These are phyloP conservation scores for Pichia sporocuriosa DNA, from an alignment of 805 yeast species.

Conservation along the genomic window DNA sequence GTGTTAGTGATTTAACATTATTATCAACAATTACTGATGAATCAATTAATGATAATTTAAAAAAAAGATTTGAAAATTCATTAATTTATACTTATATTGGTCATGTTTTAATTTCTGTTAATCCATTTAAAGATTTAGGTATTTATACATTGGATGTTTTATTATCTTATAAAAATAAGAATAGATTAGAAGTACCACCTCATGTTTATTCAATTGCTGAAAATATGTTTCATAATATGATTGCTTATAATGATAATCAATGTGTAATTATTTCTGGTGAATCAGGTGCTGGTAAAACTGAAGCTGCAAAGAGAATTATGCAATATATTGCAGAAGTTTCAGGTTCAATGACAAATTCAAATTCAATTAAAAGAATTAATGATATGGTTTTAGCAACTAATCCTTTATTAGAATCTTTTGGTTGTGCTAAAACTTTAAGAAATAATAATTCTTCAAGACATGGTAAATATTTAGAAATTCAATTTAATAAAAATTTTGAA, in stretches of 20 bases:
- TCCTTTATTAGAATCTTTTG: constrained; percentile 84
- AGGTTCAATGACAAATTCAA: constrained; percentile 54
- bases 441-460: constrained; percentile 88
- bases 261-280: constrained; percentile 98
- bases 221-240: constrained; percentile 90
- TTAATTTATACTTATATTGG: constrained; percentile 91
- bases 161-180: constrained; percentile 78
- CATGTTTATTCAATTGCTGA: constrained; percentile 98
- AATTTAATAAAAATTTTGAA: constrained; percentile 72
- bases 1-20: constrained; percentile 90
- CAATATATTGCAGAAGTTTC: constrained; percentile 91
- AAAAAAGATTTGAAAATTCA: constrained; percentile 83
- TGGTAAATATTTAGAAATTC: constrained; percentile 89
- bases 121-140: constrained; percentile 94
- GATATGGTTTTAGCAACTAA: constrained; percentile 98
- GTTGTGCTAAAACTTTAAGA: constrained; percentile 88
- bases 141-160: constrained; percentile 80
- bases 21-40: constrained; percentile 86
- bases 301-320: constrained; percentile 97
- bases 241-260: constrained; percentile 88
- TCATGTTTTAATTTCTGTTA: constrained; percentile 89
- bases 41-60: constrained; percentile 83
- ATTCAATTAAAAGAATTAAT: constrained; percentile 77
- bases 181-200: constrained; percentile 93
- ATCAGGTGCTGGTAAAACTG: constrained; percentile 97